Evolutionary conservation across 768 basidiomycete genomes (phyloP), one percentile per base, ranked within the genome.

Genomic region (Pleurotus salmoneostramineus): DNA sequence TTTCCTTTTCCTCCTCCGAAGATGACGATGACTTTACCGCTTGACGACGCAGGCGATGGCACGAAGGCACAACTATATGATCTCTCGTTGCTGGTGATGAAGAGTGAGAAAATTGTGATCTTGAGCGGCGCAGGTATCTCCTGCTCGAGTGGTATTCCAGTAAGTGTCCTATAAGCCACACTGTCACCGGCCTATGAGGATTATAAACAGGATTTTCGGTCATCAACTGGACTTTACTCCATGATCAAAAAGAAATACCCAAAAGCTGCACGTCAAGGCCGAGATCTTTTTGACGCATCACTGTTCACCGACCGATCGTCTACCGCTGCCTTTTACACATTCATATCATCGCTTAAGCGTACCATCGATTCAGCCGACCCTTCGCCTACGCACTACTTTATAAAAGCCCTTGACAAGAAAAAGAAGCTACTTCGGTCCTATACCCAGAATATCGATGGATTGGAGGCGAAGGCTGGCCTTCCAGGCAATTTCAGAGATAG

Each of bases 401-500:
- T 99, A 58, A 86, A 88, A 65, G 85, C 83, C 3, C 81, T 98
- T 1, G 91, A 97, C 62, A 70, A 80, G 12, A 94, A 92, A 71
- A 87, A 87, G 50, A 95, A 89, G 71, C 74, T 99, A 7, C 68
- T 96, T 21, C 84, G 97, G 58, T 91, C 88, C 11, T 99, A 98
- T 71, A 98, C 97, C 1, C 97, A 99, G 73, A 99, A 99, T 69
- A 95, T 99, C 46, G 97, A 99, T 71, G 96, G 94, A 7, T 74
- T 99, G 10, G 97, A 99, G 67, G 88, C 85, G 64, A 78, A 79
- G 55, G 83, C 83, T 0, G 95, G 95, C 1, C 77, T 99, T 5
- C 72, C 83, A 36, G 82, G 90, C 45, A 85, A 80, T 59, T 82
- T 87, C 2, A 82, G 81, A 61, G 76, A 80, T 46, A 80, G 77